Conservation (phyloP, 2,329 filamentous ascomycete species). For the Monascus ruber region DNA sequence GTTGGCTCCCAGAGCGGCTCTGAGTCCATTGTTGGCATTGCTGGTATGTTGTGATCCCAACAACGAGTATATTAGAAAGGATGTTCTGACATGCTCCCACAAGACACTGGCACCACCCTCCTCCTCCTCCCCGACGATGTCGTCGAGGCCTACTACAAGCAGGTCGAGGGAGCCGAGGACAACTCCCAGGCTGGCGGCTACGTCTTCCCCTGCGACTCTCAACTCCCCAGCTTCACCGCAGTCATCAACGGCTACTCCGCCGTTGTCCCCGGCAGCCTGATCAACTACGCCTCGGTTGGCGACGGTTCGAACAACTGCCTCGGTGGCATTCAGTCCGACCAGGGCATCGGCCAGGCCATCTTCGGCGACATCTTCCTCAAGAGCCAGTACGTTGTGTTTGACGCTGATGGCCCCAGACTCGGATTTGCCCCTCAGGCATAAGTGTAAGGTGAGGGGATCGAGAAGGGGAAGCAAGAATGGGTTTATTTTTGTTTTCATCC, state of each 20-base stretch:
- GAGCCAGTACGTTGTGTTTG: slow-evolving; percentile 63
- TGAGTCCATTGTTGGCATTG: slow-evolving; percentile 43
- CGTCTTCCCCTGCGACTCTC: slow-evolving; percentile 40
- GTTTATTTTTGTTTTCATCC: no score
- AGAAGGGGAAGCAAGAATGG: no score
- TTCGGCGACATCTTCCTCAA: slow-evolving; percentile 73
- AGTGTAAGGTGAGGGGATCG: no score
- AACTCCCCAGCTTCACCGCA: slow-evolving; percentile 44
- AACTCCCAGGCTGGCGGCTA: slow-evolving; percentile 42
- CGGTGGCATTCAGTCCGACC: slow-evolving; percentile 60
- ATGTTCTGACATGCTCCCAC: background rate
- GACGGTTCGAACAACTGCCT: slow-evolving; percentile 46
- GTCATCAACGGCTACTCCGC: slow-evolving; percentile 40
- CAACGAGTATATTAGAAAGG: background rate
- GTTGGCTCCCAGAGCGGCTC: slow-evolving; percentile 37
- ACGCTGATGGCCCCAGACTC: slow-evolving; percentile 38
- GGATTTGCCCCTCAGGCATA: slow-evolving; percentile 37
- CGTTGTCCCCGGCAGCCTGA: slow-evolving; percentile 41
- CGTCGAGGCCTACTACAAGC: slow-evolving; percentile 48
- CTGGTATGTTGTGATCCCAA: slow-evolving; percentile 18
- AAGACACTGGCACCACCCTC: slow-evolving; percentile 59
- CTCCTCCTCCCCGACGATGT: slow-evolving; percentile 46
- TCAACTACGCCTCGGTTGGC: slow-evolving; percentile 42
- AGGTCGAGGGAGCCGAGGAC: slow-evolving; percentile 43
- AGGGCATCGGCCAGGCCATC: slow-evolving; percentile 52